Base-by-base conservation (phyloP, 1,284 basidiomycete genomes). In the Abortiporus biennis region DNA sequence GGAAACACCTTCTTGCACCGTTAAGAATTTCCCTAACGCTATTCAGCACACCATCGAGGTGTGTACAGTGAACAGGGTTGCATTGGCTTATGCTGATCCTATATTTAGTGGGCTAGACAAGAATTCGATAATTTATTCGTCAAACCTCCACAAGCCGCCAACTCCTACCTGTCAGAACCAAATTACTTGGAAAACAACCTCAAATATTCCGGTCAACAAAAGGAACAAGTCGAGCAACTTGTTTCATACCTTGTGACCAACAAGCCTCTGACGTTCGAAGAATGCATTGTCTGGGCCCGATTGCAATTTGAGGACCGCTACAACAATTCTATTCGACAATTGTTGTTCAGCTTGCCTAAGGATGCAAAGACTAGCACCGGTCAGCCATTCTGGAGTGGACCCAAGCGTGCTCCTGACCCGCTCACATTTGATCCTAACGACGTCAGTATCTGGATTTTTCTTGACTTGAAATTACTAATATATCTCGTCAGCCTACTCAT, bases 21-120 rank as follows among this genome's bases (percentile, higher is more conserved):
- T 99, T 59, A 99, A 98, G 71, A 98, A 93, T 68, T 99, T 99
- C 80, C 96, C 96, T 22, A 97, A 99, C 62, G 85, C 88, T 25
- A 99, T 99, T 54, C 86, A 93, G 55, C 96, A 99, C 68, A 98
- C 95, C n/a, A 99, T 99, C 51, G 90, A 95, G 72, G 87, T 86
- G 54, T 49, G 67, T 47, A 20, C 33, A 6, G 12, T 41, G 15
- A 38, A 13, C 39, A 27, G 11, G n/a, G 34, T 30, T 44, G 16
- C 15, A 23, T 16, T 12, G 22, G 20, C 24, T 46, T 42, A 43
- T 51, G n/a, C 48, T 44, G 8, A 53, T 27, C 35, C 1, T 22
- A 24, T 23, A 15, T 40, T 15, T 50, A 92, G 87, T 99, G 96
- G 96, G 85, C 91, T 51, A 85, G 93, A 50, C 84, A 87, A 58